Base-by-base conservation (phyloP, 495 filamentous ascomycete genomes). In the Aspergillus taichungensis region DNA sequence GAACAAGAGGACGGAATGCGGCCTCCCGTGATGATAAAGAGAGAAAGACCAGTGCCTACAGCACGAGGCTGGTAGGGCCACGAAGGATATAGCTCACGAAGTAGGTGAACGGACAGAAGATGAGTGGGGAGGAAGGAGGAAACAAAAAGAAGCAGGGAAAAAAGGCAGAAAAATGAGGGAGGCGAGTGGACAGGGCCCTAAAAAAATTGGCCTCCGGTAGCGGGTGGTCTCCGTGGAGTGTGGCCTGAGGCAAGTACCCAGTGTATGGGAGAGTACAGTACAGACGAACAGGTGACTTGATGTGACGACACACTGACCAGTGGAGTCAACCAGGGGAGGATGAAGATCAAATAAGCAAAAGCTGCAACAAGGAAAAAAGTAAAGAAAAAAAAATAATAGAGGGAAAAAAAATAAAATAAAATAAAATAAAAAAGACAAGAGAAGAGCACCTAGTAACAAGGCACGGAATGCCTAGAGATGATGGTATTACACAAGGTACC, bases 181-280 rank as follows among this genome's bases (percentile, higher is more conserved):
- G 35, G 48, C 40, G 42, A 14, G 50, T 51, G 40, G 51, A 24
- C 18, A 24, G 18, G 18, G 18, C 18, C 18, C 18, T 24, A 24
- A 24, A 24, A 24, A 24, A 24, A 24, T 24, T 45, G 47, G 42
- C 45, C 42, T 31, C 33, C 33, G 49, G 43, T 47, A 44, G 48
- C 53, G 53, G 52, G 41, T 34, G 9, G 51, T 54, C 34, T n/a
- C 1, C 4, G 18, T 24, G 18, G 18, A 2, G 18, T 24, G 41
- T 42, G 53, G 61, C 66, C 62, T 65, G 55, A 68, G 66, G 61
- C 66, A 56, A 42, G 40, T 24, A 24, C 18, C 18, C 18, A 24
- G 18, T 24, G 18, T 24, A 24, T 24, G 18, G 18, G 18, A 24
- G 18, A 24, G 18, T 24, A 24, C 18, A 24, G 18, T 24, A 24